Evolutionary conservation across 2,329 filamentous ascomycete genomes (phyloP).

Genomic region (Pseudopithomyces chartarum): DNA sequence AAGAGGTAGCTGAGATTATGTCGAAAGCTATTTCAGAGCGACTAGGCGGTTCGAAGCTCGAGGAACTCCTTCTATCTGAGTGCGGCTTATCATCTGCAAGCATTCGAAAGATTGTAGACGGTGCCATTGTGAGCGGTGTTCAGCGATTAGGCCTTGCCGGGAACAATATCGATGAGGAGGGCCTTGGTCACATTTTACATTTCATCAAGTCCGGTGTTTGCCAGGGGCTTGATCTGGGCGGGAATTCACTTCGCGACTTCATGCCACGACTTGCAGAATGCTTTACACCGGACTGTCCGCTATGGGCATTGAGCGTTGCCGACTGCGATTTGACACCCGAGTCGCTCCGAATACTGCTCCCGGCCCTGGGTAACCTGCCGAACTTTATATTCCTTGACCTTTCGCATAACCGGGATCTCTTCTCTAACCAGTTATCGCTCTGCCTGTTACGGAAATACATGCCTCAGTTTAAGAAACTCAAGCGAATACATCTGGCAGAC

Average conservation of each 20-base stretch:
- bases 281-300: slow-evolving; percentile 56
- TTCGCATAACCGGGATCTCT: slow-evolving; percentile 84
- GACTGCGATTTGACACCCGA: slow-evolving; percentile 80
- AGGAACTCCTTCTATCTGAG: slow-evolving; percentile 82
- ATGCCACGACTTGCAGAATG: slow-evolving; percentile 56
- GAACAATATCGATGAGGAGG: slow-evolving; percentile 76
- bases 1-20: slow-evolving; percentile 69
- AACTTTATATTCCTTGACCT: slow-evolving; percentile 89
- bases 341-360: slow-evolving; percentile 75
- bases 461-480: slow-evolving; percentile 76
- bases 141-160: slow-evolving; percentile 81
- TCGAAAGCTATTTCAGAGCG: slow-evolving; percentile 77
- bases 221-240: slow-evolving; percentile 85
- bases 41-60: slow-evolving; percentile 74
- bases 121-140: slow-evolving; percentile 77
- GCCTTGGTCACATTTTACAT: slow-evolving; percentile 74
- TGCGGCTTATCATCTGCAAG: slow-evolving; percentile 74
- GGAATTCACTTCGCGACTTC: slow-evolving; percentile 69
- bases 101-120: slow-evolving; percentile 78
- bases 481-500: slow-evolving; percentile 84
- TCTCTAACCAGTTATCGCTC: slow-evolving; percentile 76
- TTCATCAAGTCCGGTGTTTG: slow-evolving; percentile 80
- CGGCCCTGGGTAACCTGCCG: slow-evolving; percentile 69
- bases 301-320: slow-evolving; percentile 85
- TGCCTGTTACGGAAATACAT: slow-evolving; percentile 80